Percentiles rank a stretch among this genome's conserved stretches.
Evolutionary conservation across 2,329 filamentous ascomycete genomes (phyloP).

Genomic region (Sordariomycetes sp.): DNA sequence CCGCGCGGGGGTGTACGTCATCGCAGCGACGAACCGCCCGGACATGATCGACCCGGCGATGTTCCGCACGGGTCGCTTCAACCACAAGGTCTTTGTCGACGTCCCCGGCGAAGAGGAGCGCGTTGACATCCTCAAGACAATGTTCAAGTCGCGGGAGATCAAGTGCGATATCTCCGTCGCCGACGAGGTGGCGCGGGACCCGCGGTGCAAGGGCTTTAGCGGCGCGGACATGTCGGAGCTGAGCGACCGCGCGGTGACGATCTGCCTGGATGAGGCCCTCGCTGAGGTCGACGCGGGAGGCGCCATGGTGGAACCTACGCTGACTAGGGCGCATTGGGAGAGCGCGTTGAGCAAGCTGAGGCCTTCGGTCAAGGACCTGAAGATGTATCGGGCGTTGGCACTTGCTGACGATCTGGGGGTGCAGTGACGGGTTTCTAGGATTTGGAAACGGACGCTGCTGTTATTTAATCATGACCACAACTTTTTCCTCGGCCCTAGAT

Average conservation of each 20-base stretch:
- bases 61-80: conserved; percentile 80
- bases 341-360: conserved; percentile 34
- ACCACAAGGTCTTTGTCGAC: conserved; percentile 81
- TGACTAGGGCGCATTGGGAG: conserved; percentile 39
- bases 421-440: background rate
- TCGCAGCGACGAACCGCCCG: conserved; percentile 88
- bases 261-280: conserved; percentile 31
- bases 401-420: conserved; percentile 11
- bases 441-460: too few relatives aligned
- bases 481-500: too few relatives aligned
- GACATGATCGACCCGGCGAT: conserved; percentile 97
- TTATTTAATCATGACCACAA: too few relatives aligned
- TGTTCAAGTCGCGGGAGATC: conserved; percentile 38
- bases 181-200: conserved; percentile 53
- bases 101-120: conserved; percentile 70
- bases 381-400: conserved; percentile 28
- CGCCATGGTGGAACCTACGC: conserved; percentile 17
- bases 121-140: conserved; percentile 72
- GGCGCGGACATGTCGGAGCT: conserved; percentile 48
- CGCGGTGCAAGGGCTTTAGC: conserved; percentile 66
- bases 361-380: conserved; percentile 37
- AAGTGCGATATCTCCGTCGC: conserved; percentile 37
- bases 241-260: conserved; percentile 37
- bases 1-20: conserved; percentile 81
- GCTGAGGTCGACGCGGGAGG: conserved; percentile 11